Evolutionary conservation across 306 rosid species (phyloP).

Genomic region (Trifolium subterraneum): DNA sequence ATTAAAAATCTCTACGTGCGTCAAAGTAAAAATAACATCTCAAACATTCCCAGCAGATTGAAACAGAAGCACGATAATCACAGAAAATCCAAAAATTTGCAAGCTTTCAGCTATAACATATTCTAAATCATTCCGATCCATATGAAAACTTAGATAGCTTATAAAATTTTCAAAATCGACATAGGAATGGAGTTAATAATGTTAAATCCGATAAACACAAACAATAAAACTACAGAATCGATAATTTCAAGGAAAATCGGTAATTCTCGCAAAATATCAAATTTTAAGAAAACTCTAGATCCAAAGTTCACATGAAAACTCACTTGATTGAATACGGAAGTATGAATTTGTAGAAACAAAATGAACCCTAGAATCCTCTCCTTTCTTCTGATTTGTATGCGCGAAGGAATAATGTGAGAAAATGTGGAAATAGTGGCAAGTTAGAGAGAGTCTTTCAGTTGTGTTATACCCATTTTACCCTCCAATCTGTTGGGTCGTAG

Average conservation of each 20-base stretch:
- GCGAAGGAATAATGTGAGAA: background rate
- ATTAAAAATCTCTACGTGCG: background rate
- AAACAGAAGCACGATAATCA: background rate
- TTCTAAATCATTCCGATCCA: background rate
- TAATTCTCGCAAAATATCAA: background rate
- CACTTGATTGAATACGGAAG: background rate
- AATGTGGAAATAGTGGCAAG: background rate
- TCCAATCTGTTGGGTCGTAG: background rate
- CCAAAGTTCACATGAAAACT: background rate
- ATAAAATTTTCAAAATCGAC: background rate
- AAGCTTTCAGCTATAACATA: background rate
- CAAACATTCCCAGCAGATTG: background rate
- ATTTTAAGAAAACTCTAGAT: background rate
- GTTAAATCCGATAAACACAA: background rate
- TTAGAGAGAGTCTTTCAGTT: background rate
- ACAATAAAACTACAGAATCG: background rate
- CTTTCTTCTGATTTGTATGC: background rate
- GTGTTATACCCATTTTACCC: background rate
- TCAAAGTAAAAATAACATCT: background rate
- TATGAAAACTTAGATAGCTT: background rate
- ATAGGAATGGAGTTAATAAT: background rate
- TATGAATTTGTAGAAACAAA: background rate
- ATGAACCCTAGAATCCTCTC: constrained; percentile 4
- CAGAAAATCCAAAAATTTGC: background rate
- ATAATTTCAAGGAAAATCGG: background rate